Conservation (phyloP, 352 stramenopile genomes). For the Phytophthora hibernalis region DNA sequence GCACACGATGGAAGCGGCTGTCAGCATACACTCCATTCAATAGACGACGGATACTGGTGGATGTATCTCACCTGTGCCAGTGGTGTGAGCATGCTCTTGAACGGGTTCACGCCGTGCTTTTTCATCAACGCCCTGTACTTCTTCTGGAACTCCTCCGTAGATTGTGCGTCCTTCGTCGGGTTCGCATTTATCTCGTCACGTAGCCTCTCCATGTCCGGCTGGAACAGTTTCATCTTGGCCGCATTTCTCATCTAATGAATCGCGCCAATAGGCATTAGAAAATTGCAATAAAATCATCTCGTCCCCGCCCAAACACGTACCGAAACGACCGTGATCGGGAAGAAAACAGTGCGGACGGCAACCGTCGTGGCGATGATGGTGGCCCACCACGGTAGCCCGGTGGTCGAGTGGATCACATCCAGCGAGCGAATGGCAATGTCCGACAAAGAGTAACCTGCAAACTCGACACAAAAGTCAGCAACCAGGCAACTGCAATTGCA, state of each 20-base stretch:
- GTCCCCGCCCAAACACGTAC: constrained; percentile 39
- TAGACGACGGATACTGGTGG: not conserved
- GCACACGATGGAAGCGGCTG: not conserved
- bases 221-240: constrained; percentile 84
- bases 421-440: constrained; percentile 80
- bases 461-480: constrained; percentile 15
- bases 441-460: constrained; percentile 64
- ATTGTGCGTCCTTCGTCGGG: constrained; percentile 52
- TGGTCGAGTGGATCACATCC: constrained; percentile 78
- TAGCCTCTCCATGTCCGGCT: constrained; percentile 87
- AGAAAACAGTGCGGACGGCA: constrained; percentile 69
- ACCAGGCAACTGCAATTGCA: not conserved
- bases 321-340: constrained; percentile 84
- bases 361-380: constrained; percentile 89
- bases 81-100: constrained; percentile 75
- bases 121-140: constrained; percentile 86
- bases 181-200: constrained; percentile 69
- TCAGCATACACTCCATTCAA: not conserved
- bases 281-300: not conserved
- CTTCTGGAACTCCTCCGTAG: constrained; percentile 64
- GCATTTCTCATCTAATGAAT: constrained; percentile 78
- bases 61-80: constrained; percentile 50
- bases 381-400: constrained; percentile 88
- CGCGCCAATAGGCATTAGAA: not conserved
- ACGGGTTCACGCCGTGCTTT: constrained; percentile 84